Conservation (phyloP, 345 rosid species). For the Chamaenerion angustifolium region DNA sequence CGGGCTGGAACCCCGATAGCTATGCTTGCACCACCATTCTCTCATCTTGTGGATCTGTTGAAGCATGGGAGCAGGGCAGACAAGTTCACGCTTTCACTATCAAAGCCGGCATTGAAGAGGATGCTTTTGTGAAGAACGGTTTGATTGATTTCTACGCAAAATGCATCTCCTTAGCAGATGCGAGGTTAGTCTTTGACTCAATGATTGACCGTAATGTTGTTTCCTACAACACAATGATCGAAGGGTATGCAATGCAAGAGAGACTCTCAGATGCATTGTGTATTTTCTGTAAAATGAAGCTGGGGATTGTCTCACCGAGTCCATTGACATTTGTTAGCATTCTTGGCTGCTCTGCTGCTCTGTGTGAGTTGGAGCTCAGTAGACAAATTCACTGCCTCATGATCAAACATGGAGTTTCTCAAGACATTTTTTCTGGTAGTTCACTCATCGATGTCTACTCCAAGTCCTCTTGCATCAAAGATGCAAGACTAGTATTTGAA, state of each 20-base stretch:
- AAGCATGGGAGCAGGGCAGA: constrained; percentile 36
- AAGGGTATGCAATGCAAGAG: constrained; percentile 60
- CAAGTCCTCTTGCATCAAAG: constrained; percentile 32
- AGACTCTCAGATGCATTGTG: constrained; percentile 36
- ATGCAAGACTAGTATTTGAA: constrained; percentile 52
- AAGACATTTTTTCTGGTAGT: constrained; percentile 40
- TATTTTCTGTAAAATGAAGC: constrained; percentile 50
- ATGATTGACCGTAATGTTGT: constrained; percentile 31
- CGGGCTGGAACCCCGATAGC: constrained; percentile 38
- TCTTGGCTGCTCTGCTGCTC: constrained; percentile 45
- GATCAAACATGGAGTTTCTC: constrained; percentile 35
- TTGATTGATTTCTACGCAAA: constrained; percentile 69
- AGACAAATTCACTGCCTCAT: constrained; percentile 58
- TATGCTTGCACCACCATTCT: constrained; percentile 61
- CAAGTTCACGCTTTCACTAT: constrained; percentile 53
- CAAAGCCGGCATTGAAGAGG: constrained; percentile 42
- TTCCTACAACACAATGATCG: constrained; percentile 57
- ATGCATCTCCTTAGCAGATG: constrained; percentile 37
- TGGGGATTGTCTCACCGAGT: constrained; percentile 30
- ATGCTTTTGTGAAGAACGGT: constrained; percentile 44
- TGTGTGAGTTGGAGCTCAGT: constrained; percentile 33
- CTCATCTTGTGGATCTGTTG: constrained; percentile 55
- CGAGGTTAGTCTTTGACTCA: constrained; percentile 39
- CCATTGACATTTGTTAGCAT: constrained; percentile 65
- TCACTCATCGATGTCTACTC: constrained; percentile 58